A percentile compares a stretch with the other conserved stretches of the same genome.
phyloP scores from a whole-genome alignment of 352 stramenopile species.

The Globisporangium splendens region DNA sequence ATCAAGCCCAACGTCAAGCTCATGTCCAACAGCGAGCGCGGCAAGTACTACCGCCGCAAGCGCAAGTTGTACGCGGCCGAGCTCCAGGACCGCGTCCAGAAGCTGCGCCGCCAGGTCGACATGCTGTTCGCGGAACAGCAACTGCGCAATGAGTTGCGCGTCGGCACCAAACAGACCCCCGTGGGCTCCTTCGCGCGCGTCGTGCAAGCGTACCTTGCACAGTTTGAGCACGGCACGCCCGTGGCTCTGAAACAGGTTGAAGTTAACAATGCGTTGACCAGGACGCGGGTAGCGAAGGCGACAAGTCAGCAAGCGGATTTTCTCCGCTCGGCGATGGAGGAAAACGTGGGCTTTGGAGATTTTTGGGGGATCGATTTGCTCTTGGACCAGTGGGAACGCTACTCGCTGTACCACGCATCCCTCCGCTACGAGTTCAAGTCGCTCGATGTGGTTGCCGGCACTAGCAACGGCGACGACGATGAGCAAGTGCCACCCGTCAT shows the following conservation, averaged over 20 bases:
- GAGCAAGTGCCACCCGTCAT: constrained; percentile 21
- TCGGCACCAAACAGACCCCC: constrained; percentile 18
- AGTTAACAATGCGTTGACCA: constrained; percentile 9
- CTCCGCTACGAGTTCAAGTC: constrained; percentile 47
- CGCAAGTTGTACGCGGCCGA: constrained; percentile 44
- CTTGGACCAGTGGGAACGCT: constrained; percentile 50
- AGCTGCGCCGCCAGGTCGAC: constrained; percentile 48
- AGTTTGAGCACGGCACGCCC: constrained; percentile 45
- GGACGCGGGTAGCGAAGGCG: constrained; percentile 17
- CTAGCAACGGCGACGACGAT: constrained; percentile 1
- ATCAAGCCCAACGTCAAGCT: constrained; percentile 31
- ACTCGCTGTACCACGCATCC: constrained; percentile 40
- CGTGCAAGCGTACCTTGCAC: constrained; percentile 46
- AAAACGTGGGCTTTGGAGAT: constrained; percentile 39
- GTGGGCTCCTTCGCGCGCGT: constrained; percentile 24
- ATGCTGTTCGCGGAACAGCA: constrained; percentile 27
- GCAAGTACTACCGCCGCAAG: constrained; percentile 58
- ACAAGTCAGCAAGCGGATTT: constrained; percentile 30
- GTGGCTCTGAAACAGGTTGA: constrained; percentile 13
- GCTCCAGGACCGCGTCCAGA: constrained; percentile 28
- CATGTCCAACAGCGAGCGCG: constrained; percentile 65
- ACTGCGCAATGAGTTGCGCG: constrained; percentile 25
- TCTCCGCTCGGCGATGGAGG: constrained; percentile 31
- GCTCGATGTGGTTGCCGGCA: constrained; percentile 19
- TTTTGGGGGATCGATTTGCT: constrained; percentile 34